phyloP scores from a whole-genome alignment of 2,329 filamentous ascomycete species.

The Pezicula rhizophila region DNA sequence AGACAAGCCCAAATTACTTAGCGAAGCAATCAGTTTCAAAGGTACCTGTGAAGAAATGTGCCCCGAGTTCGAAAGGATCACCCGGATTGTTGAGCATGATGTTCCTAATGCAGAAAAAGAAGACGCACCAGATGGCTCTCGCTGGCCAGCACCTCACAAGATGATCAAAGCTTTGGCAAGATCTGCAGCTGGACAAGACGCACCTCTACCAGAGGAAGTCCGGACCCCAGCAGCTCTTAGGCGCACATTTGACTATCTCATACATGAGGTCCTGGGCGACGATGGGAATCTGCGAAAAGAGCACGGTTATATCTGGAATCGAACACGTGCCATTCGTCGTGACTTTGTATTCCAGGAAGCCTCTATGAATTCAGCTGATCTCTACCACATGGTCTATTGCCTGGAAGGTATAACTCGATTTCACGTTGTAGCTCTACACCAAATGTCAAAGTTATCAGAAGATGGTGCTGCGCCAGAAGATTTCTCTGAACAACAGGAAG shows the following conservation, averaged over 20 bases:
- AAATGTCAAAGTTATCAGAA: slow-evolving; percentile 54
- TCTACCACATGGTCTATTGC: slow-evolving; percentile 54
- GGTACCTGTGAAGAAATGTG: slow-evolving; percentile 67
- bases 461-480: slow-evolving; percentile 50
- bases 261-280: slow-evolving; percentile 50
- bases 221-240: slow-evolving; percentile 53
- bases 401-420: slow-evolving; percentile 62
- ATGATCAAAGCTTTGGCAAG: slow-evolving; percentile 65
- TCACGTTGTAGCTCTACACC: slow-evolving; percentile 58
- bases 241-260: slow-evolving; percentile 56
- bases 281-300: slow-evolving; percentile 48
- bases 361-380: slow-evolving; percentile 46
- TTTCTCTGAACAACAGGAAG: slow-evolving; percentile 61
- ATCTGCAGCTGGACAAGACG: slow-evolving; percentile 62
- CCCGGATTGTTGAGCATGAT: slow-evolving; percentile 55
- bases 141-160: slow-evolving; percentile 41
- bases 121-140: slow-evolving; percentile 29
- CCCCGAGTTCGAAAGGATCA: slow-evolving; percentile 59
- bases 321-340: slow-evolving; percentile 60
- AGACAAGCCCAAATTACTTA: slow-evolving; percentile 53
- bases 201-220: slow-evolving; percentile 62
- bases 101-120: slow-evolving; percentile 51
- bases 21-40: slow-evolving; percentile 60
- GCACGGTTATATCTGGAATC: slow-evolving; percentile 63
- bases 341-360: slow-evolving; percentile 62